Conservation (phyloP, 306 rosid species). For the Senna siamea region DNA sequence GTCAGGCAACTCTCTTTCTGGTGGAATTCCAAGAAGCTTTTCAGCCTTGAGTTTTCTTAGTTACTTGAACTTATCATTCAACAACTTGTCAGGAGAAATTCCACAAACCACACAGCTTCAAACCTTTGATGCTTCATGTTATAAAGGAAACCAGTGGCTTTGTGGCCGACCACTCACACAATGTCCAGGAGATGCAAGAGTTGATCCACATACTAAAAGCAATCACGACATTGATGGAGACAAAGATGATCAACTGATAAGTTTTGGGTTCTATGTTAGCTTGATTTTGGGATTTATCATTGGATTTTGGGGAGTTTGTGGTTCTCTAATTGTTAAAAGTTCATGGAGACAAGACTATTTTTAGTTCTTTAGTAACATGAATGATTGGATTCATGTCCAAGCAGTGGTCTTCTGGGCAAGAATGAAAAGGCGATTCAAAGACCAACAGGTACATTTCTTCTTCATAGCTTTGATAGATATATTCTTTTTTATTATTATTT, state of each 20-base stretch:
- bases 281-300: constrained; percentile 5
- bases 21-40: constrained; percentile 19
- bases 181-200: constrained; percentile 6
- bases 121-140: constrained; percentile 30
- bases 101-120: constrained; percentile 29
- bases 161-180: constrained; percentile 39
- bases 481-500: too few species aligned
- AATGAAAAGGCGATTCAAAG: neutral
- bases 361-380: constrained; percentile 19
- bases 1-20: constrained; percentile 38
- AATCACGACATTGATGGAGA: neutral
- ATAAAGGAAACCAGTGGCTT: constrained; percentile 28
- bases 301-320: constrained; percentile 50
- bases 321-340: constrained; percentile 17
- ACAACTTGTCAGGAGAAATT: constrained; percentile 30
- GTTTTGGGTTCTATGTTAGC: constrained; percentile 32
- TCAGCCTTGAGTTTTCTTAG: constrained; percentile 6
- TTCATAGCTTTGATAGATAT: too few species aligned
- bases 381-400: constrained; percentile 25
- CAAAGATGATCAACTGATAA: neutral
- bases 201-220: neutral
- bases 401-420: neutral
- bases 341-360: constrained; percentile 40
- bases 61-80: constrained; percentile 30
- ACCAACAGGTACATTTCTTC: too few species aligned